phyloP scores from a whole-genome alignment of 108 stramenopile genomes.

The Thalassiosira profunda region DNA sequence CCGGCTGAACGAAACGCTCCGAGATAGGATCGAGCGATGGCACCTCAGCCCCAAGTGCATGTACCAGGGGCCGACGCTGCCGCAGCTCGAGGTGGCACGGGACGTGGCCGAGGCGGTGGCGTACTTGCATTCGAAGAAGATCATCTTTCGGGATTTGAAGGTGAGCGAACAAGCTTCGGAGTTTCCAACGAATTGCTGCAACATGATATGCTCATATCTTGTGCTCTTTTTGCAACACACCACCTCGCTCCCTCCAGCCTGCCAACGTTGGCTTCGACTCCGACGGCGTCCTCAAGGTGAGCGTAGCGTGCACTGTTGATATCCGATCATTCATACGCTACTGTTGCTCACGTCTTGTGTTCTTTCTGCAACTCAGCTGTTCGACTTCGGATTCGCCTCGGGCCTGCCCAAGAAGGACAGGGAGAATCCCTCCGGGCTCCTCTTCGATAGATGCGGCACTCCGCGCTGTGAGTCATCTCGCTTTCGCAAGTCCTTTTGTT shows the following conservation, averaged over 20 bases:
- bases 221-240: not conserved
- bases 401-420: constrained; percentile 14
- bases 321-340: too few relatives aligned
- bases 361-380: too few relatives aligned
- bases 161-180: too few relatives aligned
- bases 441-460: constrained; percentile 42
- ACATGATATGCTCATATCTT: not conserved
- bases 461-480: too few relatives aligned
- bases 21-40: not conserved
- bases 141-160: constrained; percentile 86
- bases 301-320: too few relatives aligned
- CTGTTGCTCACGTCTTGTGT: too few relatives aligned
- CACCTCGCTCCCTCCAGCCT: too few relatives aligned
- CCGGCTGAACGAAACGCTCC: not conserved
- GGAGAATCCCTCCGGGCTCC: constrained; percentile 29
- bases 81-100: constrained; percentile 19
- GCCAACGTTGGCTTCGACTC: constrained; percentile 78
- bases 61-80: not conserved
- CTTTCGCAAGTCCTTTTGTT: too few relatives aligned
- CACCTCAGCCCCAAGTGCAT: not conserved
- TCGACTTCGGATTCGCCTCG: constrained; percentile 82
- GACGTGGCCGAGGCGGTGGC: not conserved
- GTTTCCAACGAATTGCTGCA: too few relatives aligned
- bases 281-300: constrained; percentile 56
- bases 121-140: constrained; percentile 15